These are phyloP conservation scores for Xenoacremonium recifei DNA, from an alignment of 2,329 filamentous ascomycete species.

Conservation along the genomic window DNA sequence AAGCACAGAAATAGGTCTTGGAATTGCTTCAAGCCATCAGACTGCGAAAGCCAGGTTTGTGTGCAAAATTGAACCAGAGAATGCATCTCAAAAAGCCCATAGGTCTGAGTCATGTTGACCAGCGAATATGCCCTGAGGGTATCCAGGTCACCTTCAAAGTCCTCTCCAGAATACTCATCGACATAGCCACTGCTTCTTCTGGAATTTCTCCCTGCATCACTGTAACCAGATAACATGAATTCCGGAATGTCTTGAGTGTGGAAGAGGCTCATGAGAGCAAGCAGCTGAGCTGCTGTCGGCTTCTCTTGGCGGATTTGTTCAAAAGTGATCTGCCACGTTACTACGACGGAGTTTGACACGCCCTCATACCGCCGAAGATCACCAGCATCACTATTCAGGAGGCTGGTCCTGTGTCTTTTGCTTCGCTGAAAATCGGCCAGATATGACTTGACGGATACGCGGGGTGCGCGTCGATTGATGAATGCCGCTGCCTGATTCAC, in stretches of 20 bases:
- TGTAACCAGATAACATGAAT: slow-evolving; percentile 1
- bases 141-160: slow-evolving; percentile 13
- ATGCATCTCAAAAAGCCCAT: slow-evolving; percentile 8
- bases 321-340: slow-evolving; percentile 30
- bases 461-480: slow-evolving; percentile 19
- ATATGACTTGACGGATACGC: slow-evolving; percentile 28
- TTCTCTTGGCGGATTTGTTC: slow-evolving; percentile 32
- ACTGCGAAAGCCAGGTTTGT: neutral
- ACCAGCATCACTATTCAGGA: slow-evolving; percentile 14
- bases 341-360: slow-evolving; percentile 23
- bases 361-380: slow-evolving; percentile 10
- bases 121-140: slow-evolving; percentile 12
- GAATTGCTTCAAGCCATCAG: neutral
- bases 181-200: neutral
- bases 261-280: slow-evolving; percentile 44
- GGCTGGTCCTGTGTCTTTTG: slow-evolving; percentile 19
- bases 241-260: slow-evolving; percentile 1
- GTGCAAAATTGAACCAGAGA: slow-evolving; percentile 1
- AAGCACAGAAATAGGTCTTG: neutral
- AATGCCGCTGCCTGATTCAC: slow-evolving; percentile 27
- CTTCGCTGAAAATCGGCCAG: slow-evolving; percentile 26
- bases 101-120: neutral
- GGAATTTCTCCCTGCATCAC: neutral
- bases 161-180: slow-evolving; percentile 5
- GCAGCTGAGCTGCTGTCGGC: slow-evolving; percentile 37